These are phyloP conservation scores for Hypoxylon sp. DNA, from an alignment of 2,329 filamentous ascomycete genomes.

Conservation along the genomic window DNA sequence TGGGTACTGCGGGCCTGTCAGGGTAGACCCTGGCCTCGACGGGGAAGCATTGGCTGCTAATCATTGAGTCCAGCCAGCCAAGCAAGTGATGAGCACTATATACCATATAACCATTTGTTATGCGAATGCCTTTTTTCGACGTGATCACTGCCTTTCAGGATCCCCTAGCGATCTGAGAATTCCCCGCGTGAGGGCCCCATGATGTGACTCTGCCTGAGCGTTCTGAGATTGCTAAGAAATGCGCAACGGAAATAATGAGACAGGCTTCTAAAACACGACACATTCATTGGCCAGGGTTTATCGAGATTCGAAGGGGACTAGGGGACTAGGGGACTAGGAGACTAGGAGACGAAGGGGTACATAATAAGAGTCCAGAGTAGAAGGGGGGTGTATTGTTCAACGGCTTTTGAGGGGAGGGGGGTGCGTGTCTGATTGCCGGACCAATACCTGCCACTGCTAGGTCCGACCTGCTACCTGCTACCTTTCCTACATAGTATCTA, in stretches of 20 bases:
- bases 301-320: slow-evolving; percentile 40
- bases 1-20: slow-evolving; percentile 46
- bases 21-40: slow-evolving; percentile 47
- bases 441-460: slow-evolving; percentile 26
- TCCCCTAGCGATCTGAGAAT: slow-evolving; percentile 46
- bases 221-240: slow-evolving; percentile 44
- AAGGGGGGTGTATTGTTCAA: slow-evolving; percentile 43
- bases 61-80: slow-evolving; percentile 44
- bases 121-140: slow-evolving; percentile 5
- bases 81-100: slow-evolving; percentile 29
- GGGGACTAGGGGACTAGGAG: slow-evolving; percentile 34
- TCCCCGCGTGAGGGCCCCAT: slow-evolving; percentile 44
- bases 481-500: not conserved
- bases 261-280: slow-evolving; percentile 40
- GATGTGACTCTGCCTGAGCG: slow-evolving; percentile 43
- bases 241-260: slow-evolving; percentile 47
- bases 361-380: slow-evolving; percentile 30
- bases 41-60: slow-evolving; percentile 48
- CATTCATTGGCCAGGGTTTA: slow-evolving; percentile 46
- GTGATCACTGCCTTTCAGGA: slow-evolving; percentile 19
- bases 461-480: slow-evolving; percentile 21
- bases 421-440: slow-evolving; percentile 49
- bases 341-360: slow-evolving; percentile 39
- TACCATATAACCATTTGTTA: not conserved
- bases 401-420: slow-evolving; percentile 44